Evolutionary conservation across 768 basidiomycete genomes (phyloP), one percentile per base, ranked within the genome.

Genomic region (Pisolithus sp.): DNA sequence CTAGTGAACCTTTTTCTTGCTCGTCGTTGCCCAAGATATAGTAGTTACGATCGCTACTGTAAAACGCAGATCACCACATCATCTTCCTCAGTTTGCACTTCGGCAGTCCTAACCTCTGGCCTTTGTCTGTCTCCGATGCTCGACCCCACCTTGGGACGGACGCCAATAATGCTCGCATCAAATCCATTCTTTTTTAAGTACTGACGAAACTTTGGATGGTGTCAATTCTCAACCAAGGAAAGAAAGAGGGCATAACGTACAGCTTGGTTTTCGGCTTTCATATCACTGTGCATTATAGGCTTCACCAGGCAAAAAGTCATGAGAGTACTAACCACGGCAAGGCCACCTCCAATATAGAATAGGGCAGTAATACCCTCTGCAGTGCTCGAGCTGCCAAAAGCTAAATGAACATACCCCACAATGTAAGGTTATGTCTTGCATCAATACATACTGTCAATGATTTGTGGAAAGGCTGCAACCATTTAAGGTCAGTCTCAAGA

Each of bases 261-360:
- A 58, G 70, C 70, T 36, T 66, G 67, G 66, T 93, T 91, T 66
- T 93, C 89, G 42, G 79, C 75, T 20, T 67, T 72, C 89, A 93
- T 90, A 36, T 86, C 86, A 53, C 93, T 89, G 28, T 81, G 79
- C 13, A 73, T 70, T 50, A 93, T 75, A 37, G 91, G 89, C 42
- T 72, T 75, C 60, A 96, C 79, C 69, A 89, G 83, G 67, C 89
- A 66, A 57, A 83, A 75, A 0, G 85, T 83, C 57, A 91, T 70
- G 8, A 82, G 20, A 4, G 93, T 93, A 53, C 87, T 89, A 48
- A 92, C 56, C 42, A 95, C 57, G 4, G 91, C 92, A 44, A 96
- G 77, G 74, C 83, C 86, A 57, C 86, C 87, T n/a, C 77, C 90
- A 56, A 92, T 65, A 86, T 85, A 91, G 78, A 92, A 92, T 12